phyloP scores from a whole-genome alignment of 495 filamentous ascomycete species.

The Penicillium maclennaniae region DNA sequence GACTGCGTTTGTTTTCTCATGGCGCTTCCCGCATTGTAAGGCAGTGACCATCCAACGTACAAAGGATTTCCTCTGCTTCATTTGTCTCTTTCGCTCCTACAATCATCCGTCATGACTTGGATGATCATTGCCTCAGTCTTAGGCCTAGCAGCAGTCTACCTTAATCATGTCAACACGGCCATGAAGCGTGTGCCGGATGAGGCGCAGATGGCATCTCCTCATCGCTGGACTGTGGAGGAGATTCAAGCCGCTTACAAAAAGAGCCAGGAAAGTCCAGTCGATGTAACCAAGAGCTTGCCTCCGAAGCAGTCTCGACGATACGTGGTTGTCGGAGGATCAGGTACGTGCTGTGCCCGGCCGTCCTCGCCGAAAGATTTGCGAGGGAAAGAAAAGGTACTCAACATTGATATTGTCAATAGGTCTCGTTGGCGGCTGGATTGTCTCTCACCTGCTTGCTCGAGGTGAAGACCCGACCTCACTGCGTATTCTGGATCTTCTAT shows the following conservation, averaged over 20 bases:
- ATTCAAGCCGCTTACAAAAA: conserved; percentile 47
- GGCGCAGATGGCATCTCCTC: conserved; percentile 37
- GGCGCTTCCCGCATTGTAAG: background rate
- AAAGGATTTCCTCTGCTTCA: background rate
- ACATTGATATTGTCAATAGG: conserved; percentile 25
- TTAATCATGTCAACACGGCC: conserved; percentile 50
- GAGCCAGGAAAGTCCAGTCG: conserved; percentile 40
- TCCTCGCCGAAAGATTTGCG: background rate
- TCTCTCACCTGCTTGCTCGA: conserved; percentile 50
- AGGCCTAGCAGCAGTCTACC: conserved; percentile 36
- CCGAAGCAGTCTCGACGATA: conserved; percentile 53
- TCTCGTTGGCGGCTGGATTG: conserved; percentile 55
- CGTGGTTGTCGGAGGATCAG: conserved; percentile 55
- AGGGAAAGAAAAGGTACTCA: background rate
- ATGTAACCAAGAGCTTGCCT: conserved; percentile 47
- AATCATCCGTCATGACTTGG: conserved; percentile 3
- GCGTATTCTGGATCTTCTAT: conserved; percentile 51
- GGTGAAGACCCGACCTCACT: conserved; percentile 51
- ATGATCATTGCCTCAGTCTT: conserved; percentile 14
- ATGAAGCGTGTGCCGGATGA: conserved; percentile 48
- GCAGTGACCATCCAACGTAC: background rate
- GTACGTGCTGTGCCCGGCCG: conserved; percentile 33
- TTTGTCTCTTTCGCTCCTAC: background rate
- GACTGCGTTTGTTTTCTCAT: background rate
- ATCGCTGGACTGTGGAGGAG: conserved; percentile 51